Base-by-base conservation (phyloP, 352 stramenopile species). In the Peronospora belbahrii region DNA sequence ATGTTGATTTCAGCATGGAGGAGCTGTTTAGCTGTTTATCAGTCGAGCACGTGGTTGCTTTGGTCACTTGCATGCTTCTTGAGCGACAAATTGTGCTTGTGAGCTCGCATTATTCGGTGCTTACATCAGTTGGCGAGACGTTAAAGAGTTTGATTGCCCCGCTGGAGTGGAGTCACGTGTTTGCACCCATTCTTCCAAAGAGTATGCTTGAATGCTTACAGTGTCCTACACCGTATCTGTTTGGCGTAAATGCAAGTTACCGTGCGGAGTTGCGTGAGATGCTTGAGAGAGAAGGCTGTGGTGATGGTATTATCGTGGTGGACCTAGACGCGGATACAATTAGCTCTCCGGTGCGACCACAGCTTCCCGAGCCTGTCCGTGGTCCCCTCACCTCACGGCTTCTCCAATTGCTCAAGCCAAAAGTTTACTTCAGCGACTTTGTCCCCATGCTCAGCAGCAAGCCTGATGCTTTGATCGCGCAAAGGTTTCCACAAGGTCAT, bases 151-250 rank as follows among this genome's bases (percentile, higher is more conserved):
- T 95, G 27, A 74, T 95, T 35, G 42, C 67, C 2, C 85, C 85
- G 28, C 53, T 95, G 2, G 41, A 83, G 35, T 95, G 84, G 84
- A 87, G 82, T 31, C 84, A 95, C 38, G 75, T 92, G 18, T 95
- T 93, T 52, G 74, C 74, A 0, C 83, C 79, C 8, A 83, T 94
- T 28, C 39, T 94, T 15, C 83, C 83, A 3, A 74, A 80, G 42
- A 78, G 62, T 34, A 90, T 93, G 76, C 62, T 89, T 6, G 81
- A 90, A 44, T 85, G 71, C 14, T 65, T 93, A 20, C 81, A 93
- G 48, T 93, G 81, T 41, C 81, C 81, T 32, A 93, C 81, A 6
- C 81, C 81, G 15, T 93, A 85, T 39, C 38, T 93, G n/a, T 93
- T 93, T 45, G 81, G 81, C n/a, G 70, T 90, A 2, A 78, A 93